Conservation (phyloP, 2,329 filamentous ascomycete genomes). For the Neospermospora avenae region DNA sequence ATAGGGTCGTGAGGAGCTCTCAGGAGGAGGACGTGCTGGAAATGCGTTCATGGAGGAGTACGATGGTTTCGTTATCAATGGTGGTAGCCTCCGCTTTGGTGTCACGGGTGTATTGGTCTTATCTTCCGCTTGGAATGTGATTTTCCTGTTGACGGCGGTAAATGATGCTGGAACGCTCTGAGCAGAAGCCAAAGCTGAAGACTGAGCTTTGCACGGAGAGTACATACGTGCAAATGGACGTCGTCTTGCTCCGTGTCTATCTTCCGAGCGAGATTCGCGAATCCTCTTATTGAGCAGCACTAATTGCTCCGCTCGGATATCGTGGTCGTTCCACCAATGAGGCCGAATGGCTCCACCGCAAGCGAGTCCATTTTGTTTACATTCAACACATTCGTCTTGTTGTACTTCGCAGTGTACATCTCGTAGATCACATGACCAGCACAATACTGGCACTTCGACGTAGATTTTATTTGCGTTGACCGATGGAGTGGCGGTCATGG, state of each 20-base stretch:
- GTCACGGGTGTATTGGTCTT: background rate
- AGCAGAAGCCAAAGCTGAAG: background rate
- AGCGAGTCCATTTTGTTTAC: background rate
- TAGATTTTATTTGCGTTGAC: background rate
- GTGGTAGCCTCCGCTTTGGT: background rate
- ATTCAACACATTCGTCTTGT: background rate
- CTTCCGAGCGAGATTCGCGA: background rate
- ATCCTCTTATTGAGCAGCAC: background rate
- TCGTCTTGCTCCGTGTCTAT: too few species aligned
- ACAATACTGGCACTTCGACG: background rate
- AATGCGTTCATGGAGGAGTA: too few species aligned
- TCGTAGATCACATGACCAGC: background rate
- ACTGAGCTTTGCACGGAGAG: too few species aligned
- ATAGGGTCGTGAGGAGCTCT: too few species aligned
- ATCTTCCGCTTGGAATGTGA: background rate
- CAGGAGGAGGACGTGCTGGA: too few species aligned
- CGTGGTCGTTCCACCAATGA: background rate
- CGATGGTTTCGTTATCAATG: background rate
- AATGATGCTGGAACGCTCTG: background rate
- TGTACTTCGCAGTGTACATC: background rate
- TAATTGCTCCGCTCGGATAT: background rate
- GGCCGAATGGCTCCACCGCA: background rate
- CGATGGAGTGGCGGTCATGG: background rate
- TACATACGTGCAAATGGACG: too few species aligned
- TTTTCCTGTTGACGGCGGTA: background rate